Base-by-base conservation (phyloP, 139 green algal species). In the Dunaliella primolecta region DNA sequence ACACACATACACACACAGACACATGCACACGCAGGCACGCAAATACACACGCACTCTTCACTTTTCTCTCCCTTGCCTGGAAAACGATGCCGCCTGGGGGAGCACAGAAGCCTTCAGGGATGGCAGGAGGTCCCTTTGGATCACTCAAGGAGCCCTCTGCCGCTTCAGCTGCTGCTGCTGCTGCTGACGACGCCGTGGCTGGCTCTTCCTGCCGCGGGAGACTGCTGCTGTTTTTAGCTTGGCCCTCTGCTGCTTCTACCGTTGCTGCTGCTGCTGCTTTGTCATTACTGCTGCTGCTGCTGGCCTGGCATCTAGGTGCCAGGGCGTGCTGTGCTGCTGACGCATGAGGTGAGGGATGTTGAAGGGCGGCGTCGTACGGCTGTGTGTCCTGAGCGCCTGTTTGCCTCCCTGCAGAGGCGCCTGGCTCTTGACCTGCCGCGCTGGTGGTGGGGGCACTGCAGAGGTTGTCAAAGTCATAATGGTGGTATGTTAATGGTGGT, bases 1-100 rank as follows among this genome's bases (percentile, higher is more conserved):
- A 7, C 15, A 15, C 7, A 64, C 46, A 64, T 15, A 64, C 29
- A 32, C 72, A 78, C 29, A 7, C 3, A 3, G 29, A 78, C 72
- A 78, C 72, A 78, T 32, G 29, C 46, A 64, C 46, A 7, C 15
- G 46, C n/a, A n/a, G n/a, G n/a, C n/a, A n/a, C n/a, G n/a, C n/a
- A n/a, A n/a, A n/a, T n/a, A 64, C 46, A 64, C 46, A 64, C 46
- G 7, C 46, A 64, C n/a, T n/a, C n/a, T n/a, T n/a, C n/a, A n/a
- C n/a, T n/a, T n/a, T n/a, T n/a, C n/a, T n/a, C n/a, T n/a, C n/a
- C n/a, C n/a, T n/a, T n/a, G n/a, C 46, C 46, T 64, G 46, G 27
- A 85, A 80, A 2, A 80, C 20, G 33, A 87, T 0, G 1, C 87
- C 87, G 30, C 84, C 84, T 25, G 70, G 31, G 3, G 80, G 83